Base-by-base conservation (phyloP, 805 yeast species). In the Candida quercuum region DNA sequence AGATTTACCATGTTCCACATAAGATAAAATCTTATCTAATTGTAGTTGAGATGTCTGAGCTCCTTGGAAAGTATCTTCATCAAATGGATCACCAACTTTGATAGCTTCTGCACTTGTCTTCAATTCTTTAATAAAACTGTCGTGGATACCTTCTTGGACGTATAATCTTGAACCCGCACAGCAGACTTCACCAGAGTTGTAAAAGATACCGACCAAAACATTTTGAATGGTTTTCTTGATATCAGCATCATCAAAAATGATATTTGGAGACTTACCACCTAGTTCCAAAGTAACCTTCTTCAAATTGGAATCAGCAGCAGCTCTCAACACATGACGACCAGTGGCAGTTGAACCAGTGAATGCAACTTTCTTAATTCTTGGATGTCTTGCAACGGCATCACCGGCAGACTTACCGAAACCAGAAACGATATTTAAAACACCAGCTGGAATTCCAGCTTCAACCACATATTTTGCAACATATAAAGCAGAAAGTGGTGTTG, bases 301-400 rank as follows among this genome's bases (percentile, higher is more conserved):
- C 60, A 85, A 71, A 33, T 83, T 73, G 28, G 82, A 64, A 44
- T 76, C 75, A 41, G 87, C 85, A 52, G 86, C 84, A 44, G 70
- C 65, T 47, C 70, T 70, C 76, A 81, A 80, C 52, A 85, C 83
- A 49, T 69, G 70, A 60, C 81, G 75, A 56, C 87, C 87, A 45
- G 86, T 80, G 34, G 81, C 86, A 39, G 96, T 88, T 26, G 96
- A 87, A 52, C 96, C 96, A 40, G 96, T 87, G 68, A 87, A 87
- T 11, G 96, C 94, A 57, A 88, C 72, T 73, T 87, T 87, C 68
- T 84, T 83, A 53, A 87, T 77, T 58, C 72, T 77, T 54, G 79
- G 81, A 65, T 87, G 96, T 42, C 69, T 63, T 35, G 89, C 71
- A 47, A 87, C 72, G 27, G 86, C 83, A 45, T 76, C 76, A 61